These are phyloP conservation scores for Dryadomyces quercus-mongolicae DNA, from an alignment of 2,329 filamentous ascomycete genomes.

Conservation along the genomic window DNA sequence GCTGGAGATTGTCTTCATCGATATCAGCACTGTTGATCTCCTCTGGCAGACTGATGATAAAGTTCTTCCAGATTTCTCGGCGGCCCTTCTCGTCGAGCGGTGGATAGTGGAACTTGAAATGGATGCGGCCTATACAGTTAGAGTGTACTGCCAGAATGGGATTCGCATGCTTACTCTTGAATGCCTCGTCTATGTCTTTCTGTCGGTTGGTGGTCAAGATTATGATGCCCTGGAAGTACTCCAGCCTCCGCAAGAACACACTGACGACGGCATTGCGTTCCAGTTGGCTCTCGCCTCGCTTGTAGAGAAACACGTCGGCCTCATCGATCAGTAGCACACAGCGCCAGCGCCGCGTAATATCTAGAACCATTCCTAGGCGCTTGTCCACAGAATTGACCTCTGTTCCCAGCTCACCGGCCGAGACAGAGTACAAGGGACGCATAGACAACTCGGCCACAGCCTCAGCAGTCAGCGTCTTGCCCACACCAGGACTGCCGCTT, in stretches of 20 bases:
- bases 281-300: not conserved
- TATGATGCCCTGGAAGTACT: slow-evolving; percentile 11
- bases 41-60: slow-evolving; percentile 2
- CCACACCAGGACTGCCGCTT: slow-evolving; percentile 21
- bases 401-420: slow-evolving; percentile 14
- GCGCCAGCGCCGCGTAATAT: slow-evolving; percentile 10
- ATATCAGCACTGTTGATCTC: not conserved
- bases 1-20: not conserved
- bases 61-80: slow-evolving; percentile 2
- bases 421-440: slow-evolving; percentile 23
- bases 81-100: not conserved
- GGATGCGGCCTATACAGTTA: not conserved
- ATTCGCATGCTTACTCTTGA: not conserved
- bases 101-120: slow-evolving; percentile 4
- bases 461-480: slow-evolving; percentile 29
- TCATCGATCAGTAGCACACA: slow-evolving; percentile 16
- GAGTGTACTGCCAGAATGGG: not conserved
- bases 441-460: slow-evolving; percentile 20
- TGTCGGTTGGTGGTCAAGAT: slow-evolving; percentile 6
- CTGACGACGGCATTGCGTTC: slow-evolving; percentile 11
- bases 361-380: slow-evolving; percentile 17
- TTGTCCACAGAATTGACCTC: slow-evolving; percentile 22
- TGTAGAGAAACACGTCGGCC: slow-evolving; percentile 14
- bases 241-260: slow-evolving; percentile 21
- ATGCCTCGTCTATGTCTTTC: not conserved